These are phyloP conservation scores for Solanum sitiens DNA, from an alignment of 257 asterid genomes.

Conservation along the genomic window DNA sequence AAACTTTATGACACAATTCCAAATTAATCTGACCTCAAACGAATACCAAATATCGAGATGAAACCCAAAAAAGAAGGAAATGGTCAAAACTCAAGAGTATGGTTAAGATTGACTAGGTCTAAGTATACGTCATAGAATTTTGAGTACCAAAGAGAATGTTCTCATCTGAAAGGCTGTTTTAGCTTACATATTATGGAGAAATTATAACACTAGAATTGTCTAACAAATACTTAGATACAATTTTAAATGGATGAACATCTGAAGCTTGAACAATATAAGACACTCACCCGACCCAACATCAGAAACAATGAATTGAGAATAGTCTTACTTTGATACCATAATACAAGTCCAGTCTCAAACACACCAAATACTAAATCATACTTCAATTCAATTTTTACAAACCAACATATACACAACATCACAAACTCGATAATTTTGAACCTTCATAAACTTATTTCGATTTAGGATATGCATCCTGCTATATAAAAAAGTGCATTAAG, in stretches of 20 bases:
- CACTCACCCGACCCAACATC: background rate
- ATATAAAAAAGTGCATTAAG: constrained; percentile 9
- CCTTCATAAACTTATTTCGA: background rate
- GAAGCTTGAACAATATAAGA: background rate
- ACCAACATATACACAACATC: background rate
- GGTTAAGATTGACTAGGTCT: background rate
- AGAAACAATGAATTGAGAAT: too few species aligned
- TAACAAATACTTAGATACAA: background rate
- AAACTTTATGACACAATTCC: background rate
- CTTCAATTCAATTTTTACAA: background rate
- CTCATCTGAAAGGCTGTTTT: background rate
- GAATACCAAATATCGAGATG: background rate
- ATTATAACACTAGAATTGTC: background rate
- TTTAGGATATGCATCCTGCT: background rate
- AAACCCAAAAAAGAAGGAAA: background rate
- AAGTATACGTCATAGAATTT: background rate
- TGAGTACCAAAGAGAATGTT: background rate
- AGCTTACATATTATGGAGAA: background rate
- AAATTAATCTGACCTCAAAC: background rate
- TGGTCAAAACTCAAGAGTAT: background rate
- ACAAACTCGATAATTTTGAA: background rate
- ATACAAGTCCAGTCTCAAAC: background rate
- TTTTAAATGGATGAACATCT: too few species aligned
- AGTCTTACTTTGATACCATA: background rate
- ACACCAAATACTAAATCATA: background rate